phyloP scores from a whole-genome alignment of 2,329 filamentous ascomycete genomes.

The Paramyrothecium sp. region DNA sequence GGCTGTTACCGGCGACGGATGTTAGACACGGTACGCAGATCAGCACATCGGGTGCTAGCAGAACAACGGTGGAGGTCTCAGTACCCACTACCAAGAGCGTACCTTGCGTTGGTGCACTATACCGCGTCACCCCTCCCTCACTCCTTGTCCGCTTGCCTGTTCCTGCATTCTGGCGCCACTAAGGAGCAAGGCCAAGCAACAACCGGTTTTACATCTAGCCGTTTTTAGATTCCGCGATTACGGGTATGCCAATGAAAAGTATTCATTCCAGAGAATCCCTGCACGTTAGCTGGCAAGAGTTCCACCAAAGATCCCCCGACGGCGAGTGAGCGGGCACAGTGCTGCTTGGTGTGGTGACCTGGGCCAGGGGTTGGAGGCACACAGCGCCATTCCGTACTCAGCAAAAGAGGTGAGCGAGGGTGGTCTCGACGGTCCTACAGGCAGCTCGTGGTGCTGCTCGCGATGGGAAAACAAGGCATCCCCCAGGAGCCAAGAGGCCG shows the following conservation, averaged over 20 bases:
- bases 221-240: neutral
- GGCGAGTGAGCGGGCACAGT: too few species aligned
- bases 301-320: neutral
- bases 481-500: too few species aligned
- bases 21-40: neutral
- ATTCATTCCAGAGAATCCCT: neutral
- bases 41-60: neutral
- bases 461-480: too few species aligned
- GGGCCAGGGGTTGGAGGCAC: too few species aligned
- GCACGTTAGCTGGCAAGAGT: neutral
- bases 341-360: too few species aligned
- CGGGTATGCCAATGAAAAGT: neutral
- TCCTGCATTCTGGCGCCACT: neutral
- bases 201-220: neutral
- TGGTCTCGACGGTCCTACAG: too few species aligned
- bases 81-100: neutral
- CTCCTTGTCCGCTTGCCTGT: neutral
- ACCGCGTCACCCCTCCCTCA: neutral
- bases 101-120: neutral
- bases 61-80: neutral
- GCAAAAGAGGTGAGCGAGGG: too few species aligned
- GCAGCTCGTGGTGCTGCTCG: too few species aligned
- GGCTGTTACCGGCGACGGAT: neutral
- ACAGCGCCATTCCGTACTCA: too few species aligned
- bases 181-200: neutral